These are phyloP conservation scores for Cercophora scortea DNA, from an alignment of 495 filamentous ascomycete species.

Conservation along the genomic window DNA sequence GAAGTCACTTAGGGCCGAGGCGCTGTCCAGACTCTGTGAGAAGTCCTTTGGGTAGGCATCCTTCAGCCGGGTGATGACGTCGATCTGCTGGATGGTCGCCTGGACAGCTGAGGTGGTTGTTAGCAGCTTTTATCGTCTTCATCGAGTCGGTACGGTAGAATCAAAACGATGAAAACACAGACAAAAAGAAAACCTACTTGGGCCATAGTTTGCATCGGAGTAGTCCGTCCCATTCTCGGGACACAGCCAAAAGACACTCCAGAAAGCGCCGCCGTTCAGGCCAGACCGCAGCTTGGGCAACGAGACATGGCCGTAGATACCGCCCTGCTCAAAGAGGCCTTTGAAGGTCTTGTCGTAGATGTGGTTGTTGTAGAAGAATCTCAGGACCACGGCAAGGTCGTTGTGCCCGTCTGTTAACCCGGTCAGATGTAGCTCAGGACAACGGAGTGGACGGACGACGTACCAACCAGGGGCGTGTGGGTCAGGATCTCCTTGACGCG, in stretches of 20 bases:
- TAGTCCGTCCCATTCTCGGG: constrained; percentile 65
- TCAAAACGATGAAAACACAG: no score
- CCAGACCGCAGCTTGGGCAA: constrained; percentile 55
- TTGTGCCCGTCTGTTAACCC: constrained; percentile 72
- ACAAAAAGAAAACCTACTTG: constrained; percentile 45
- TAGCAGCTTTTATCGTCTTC: no score
- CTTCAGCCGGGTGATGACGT: constrained; percentile 65
- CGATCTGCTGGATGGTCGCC: constrained; percentile 74
- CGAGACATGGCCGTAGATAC: constrained; percentile 67
- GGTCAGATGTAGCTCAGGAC: not conserved
- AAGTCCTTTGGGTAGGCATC: constrained; percentile 63
- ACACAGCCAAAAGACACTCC: constrained; percentile 81
- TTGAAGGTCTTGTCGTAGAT: constrained; percentile 73
- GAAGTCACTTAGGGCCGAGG: constrained; percentile 53
- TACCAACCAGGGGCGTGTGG: constrained; percentile 76
- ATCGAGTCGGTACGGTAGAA: no score
- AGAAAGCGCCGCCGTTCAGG: constrained; percentile 71
- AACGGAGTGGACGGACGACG: not conserved
- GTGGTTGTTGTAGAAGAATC: constrained; percentile 60
- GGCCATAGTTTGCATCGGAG: constrained; percentile 44
- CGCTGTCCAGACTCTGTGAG: constrained; percentile 46
- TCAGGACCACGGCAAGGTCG: constrained; percentile 72
- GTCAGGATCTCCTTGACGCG: constrained; percentile 62
- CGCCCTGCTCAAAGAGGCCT: constrained; percentile 57
- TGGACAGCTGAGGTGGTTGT: constrained; percentile 40